Base-by-base conservation (phyloP, 495 filamentous ascomycete genomes). In the Hyaloscypha hepaticicola region DNA sequence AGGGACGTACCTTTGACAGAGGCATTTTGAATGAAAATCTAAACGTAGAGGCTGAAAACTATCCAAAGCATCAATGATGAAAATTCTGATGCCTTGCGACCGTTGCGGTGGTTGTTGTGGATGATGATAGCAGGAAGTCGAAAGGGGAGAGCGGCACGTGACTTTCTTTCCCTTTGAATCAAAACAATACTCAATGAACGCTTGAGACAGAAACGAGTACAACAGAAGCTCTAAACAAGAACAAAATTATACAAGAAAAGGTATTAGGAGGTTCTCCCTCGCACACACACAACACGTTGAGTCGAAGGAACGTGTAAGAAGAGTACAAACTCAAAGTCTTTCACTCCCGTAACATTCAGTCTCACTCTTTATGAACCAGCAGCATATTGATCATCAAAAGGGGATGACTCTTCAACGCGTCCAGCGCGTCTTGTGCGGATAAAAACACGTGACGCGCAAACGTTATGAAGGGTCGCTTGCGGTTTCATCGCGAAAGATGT, bases 401-500 rank as follows among this genome's bases (percentile, higher is more conserved):
- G 3, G 5, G 8, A 61, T 58, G 64, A 62, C 53, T 66, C 64
- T 61, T 52, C 26, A 19, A 33, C 11, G 24, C 62, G 21, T 52
- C 24, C 49, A 29, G 58, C 38, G 38, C 38, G 38, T 45, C 55
- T 66, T 61, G 51, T 11, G 5, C 28, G n/a, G n/a, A 21, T 21
- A 26, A 27, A 27, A 16, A 48, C 65, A 67, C 65, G 65, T 67
- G 65, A 67, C 34, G 51, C 24, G 53, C 50, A 9, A 38, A 38
- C 58, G 65, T 52, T 5, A 21, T 8, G 14, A 11, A 22, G 28
- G 50, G 11, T 67, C 50, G 58, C 28, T 55, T 51, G 33, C 21
- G 21, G 64, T 66, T 66, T 66, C 64, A 66, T 22, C 16, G 25
- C 22, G 33, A 61, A 58, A 58, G 41, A 48, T 21, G 63, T 12